Conservation (phyloP, 2,329 filamentous ascomycete genomes). For the Monilinia fructicola region DNA sequence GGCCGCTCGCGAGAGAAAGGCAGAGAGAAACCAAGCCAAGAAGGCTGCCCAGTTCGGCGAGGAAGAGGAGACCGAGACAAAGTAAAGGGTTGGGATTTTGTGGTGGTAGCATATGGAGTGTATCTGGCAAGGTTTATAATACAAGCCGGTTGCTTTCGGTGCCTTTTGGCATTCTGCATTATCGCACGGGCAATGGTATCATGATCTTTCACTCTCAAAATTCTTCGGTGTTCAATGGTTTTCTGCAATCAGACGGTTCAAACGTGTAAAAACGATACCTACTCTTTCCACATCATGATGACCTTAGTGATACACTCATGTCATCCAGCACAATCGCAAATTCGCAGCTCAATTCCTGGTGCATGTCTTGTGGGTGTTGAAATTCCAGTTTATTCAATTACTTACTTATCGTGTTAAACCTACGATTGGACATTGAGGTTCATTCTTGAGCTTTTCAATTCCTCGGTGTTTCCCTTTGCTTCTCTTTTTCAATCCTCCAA, state of each 20-base stretch:
- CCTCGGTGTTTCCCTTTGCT: background rate
- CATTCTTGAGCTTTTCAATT: background rate
- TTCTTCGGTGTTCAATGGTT: conserved; percentile 26
- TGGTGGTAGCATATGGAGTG: conserved; percentile 40
- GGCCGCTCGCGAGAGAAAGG: conserved; percentile 98
- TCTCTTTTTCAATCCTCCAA: background rate
- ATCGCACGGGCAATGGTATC: conserved; percentile 41
- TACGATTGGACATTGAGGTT: background rate
- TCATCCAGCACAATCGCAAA: background rate
- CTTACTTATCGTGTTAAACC: background rate
- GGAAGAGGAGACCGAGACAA: conserved; percentile 49
- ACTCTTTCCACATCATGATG: conserved; percentile 12
- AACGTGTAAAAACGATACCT: conserved; percentile 22
- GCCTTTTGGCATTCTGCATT: conserved; percentile 40
- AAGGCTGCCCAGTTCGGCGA: conserved; percentile 80
- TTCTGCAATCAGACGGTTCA: conserved; percentile 24
- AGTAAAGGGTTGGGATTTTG: conserved; percentile 39
- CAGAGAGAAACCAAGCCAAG: conserved; percentile 90
- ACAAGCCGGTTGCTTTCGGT: conserved; percentile 40
- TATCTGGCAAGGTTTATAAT: conserved; percentile 40
- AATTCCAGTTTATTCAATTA: background rate
- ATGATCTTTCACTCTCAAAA: conserved; percentile 35
- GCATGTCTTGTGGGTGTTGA: background rate
- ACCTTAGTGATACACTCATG: background rate
- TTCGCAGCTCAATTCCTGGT: background rate